phyloP scores from a whole-genome alignment of 768 basidiomycete genomes.

The Russula sp. region DNA sequence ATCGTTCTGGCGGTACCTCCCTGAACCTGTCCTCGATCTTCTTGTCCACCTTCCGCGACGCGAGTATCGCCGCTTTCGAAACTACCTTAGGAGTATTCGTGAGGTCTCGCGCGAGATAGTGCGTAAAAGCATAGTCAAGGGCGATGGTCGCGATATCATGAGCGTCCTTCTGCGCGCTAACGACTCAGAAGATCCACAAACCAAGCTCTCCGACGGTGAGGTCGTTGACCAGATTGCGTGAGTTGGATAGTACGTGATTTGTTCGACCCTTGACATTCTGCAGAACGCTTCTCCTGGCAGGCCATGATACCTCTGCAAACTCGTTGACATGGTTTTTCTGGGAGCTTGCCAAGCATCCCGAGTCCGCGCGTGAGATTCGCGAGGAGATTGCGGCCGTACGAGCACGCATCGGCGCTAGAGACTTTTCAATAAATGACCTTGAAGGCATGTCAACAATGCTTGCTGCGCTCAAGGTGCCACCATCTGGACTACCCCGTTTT shows the following conservation, averaged over 20 bases:
- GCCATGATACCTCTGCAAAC: slow-evolving; percentile 32
- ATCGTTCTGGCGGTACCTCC: slow-evolving; percentile 30
- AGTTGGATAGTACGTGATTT: slow-evolving; percentile 5
- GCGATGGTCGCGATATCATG: slow-evolving; percentile 32
- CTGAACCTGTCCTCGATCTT: slow-evolving; percentile 25
- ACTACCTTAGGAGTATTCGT: slow-evolving; percentile 26
- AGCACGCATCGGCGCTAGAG: slow-evolving; percentile 25
- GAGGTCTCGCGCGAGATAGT: slow-evolving; percentile 27
- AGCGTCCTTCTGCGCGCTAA: slow-evolving; percentile 35
- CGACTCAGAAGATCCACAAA: slow-evolving; percentile 28
- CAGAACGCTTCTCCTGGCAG: slow-evolving; percentile 14
- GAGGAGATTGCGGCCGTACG: slow-evolving; percentile 28
- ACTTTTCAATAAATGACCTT: slow-evolving; percentile 31
- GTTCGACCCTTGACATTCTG: background rate
- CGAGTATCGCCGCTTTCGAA: slow-evolving; percentile 29
- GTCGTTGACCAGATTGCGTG: slow-evolving; percentile 33
- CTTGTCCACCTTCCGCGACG: slow-evolving; percentile 30
- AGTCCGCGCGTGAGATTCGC: slow-evolving; percentile 28
- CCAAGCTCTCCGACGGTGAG: slow-evolving; percentile 30
- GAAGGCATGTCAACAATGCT: slow-evolving; percentile 32
- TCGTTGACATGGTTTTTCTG: slow-evolving; percentile 31
- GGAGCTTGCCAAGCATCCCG: slow-evolving; percentile 29
- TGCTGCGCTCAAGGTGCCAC: slow-evolving; percentile 32
- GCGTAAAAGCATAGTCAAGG: slow-evolving; percentile 25
- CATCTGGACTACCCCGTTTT: background rate